Percentiles rank a stretch among this genome's conserved stretches.
Conservation (phyloP, 768 basidiomycete genomes). For the Hirschioporus abietinus region DNA sequence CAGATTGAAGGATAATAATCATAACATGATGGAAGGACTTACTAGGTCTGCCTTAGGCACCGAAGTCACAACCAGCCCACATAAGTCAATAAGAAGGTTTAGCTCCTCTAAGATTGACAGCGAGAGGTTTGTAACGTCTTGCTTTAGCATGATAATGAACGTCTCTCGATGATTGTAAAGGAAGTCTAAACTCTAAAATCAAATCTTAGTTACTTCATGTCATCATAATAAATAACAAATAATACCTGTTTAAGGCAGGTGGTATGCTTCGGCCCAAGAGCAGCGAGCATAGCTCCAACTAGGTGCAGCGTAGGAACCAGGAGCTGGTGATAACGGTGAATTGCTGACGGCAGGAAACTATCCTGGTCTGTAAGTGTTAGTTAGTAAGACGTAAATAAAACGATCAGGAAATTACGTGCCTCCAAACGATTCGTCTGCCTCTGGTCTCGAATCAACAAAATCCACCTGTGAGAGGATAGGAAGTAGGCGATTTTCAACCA, state of each 20-base stretch:
- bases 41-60: conserved; percentile 79
- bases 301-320: conserved; percentile 85
- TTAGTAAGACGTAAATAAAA: conserved; percentile 5
- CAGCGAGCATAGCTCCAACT: conserved; percentile 68
- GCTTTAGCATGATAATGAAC: conserved; percentile 75
- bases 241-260: conserved; percentile 65
- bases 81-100: conserved; percentile 70
- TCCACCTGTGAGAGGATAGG: conserved; percentile 77
- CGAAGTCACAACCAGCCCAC: conserved; percentile 60
- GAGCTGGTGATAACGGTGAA: conserved; percentile 87
- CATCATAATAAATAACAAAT: conserved; percentile 11
- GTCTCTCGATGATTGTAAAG: conserved; percentile 79
- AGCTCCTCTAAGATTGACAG: conserved; percentile 72
- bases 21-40: conserved; percentile 23
- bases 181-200: conserved; percentile 67
- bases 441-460: conserved; percentile 80
- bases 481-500: conserved; percentile 74
- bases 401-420: conserved; percentile 40
- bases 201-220: conserved; percentile 4
- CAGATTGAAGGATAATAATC: background rate
- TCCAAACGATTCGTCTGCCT: conserved; percentile 76
- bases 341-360: conserved; percentile 81
- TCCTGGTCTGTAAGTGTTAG: conserved; percentile 54
- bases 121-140: conserved; percentile 56
- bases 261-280: conserved; percentile 63